These are phyloP conservation scores for Fusarium brachygibbosum DNA, from an alignment of 2,329 filamentous ascomycete species.

Conservation along the genomic window DNA sequence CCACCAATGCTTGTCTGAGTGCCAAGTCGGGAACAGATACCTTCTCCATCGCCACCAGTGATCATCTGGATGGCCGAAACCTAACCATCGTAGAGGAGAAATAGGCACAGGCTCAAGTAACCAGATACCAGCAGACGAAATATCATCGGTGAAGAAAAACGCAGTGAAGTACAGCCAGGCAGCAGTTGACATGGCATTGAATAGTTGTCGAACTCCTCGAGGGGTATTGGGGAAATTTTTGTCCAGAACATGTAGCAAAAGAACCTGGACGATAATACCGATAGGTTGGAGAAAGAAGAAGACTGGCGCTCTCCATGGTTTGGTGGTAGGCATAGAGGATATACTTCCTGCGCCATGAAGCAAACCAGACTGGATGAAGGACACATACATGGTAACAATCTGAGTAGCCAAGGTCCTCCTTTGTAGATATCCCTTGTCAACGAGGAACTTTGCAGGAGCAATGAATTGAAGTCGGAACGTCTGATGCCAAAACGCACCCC, in stretches of 20 bases:
- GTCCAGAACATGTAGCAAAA: constrained; percentile 53
- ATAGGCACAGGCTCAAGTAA: constrained; percentile 85
- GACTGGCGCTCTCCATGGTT: constrained; percentile 65
- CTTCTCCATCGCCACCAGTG: constrained; percentile 76
- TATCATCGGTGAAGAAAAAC: constrained; percentile 78
- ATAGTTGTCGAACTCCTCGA: constrained; percentile 59
- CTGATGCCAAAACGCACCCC: constrained; percentile 93
- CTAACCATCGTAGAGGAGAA: constrained; percentile 76
- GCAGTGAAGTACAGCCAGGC: constrained; percentile 78
- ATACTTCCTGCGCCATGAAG: constrained; percentile 80
- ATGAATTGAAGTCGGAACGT: constrained; percentile 82
- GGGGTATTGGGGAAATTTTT: constrained; percentile 60
- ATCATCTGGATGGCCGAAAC: constrained; percentile 72
- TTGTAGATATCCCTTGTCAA: constrained; percentile 56
- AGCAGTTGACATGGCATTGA: constrained; percentile 73
- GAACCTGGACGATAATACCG: constrained; percentile 73
- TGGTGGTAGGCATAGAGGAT: constrained; percentile 69
- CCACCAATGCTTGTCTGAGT: constrained; percentile 74
- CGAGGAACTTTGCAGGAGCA: constrained; percentile 67
- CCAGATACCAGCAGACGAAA: constrained; percentile 81
- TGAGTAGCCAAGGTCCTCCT: constrained; percentile 48
- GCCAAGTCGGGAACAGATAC: constrained; percentile 66
- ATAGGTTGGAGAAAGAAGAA: constrained; percentile 82
- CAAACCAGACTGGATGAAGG: constrained; percentile 74
- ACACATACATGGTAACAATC: constrained; percentile 52